These are phyloP conservation scores for Abelmoschus esculentus DNA, from an alignment of 345 rosid genomes.

Conservation along the genomic window DNA sequence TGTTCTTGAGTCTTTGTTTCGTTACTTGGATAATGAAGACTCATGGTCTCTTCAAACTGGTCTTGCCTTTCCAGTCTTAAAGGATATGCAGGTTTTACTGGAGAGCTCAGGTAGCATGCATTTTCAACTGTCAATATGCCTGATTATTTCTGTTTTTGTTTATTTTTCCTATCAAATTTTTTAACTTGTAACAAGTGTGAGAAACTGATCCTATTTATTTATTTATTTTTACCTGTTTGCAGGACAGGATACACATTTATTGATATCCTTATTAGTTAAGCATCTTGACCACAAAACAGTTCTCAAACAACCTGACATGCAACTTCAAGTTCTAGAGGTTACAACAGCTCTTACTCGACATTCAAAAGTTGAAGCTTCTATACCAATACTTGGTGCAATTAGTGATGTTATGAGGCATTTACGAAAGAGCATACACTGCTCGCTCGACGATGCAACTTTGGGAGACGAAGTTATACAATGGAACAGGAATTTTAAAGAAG, in stretches of 20 bases:
- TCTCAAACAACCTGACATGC: slow-evolving; percentile 68
- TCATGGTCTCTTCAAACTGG: slow-evolving; percentile 75
- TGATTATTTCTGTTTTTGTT: background rate
- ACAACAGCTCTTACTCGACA: slow-evolving; percentile 60
- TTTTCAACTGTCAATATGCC: slow-evolving; percentile 11
- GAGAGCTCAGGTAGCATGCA: slow-evolving; percentile 56
- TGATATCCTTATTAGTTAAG: slow-evolving; percentile 78
- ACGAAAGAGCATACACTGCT: slow-evolving; percentile 77
- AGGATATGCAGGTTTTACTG: slow-evolving; percentile 85
- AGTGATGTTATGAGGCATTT: slow-evolving; percentile 84
- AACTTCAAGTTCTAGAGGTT: slow-evolving; percentile 72
- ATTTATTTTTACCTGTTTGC: slow-evolving; percentile 18
- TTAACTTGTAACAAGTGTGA: background rate
- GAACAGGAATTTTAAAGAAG: slow-evolving; percentile 52
- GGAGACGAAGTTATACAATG: slow-evolving; percentile 50
- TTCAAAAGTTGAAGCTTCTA: slow-evolving; percentile 63
- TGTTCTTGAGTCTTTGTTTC: slow-evolving; percentile 84
- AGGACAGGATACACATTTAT: slow-evolving; percentile 84
- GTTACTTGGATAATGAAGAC: slow-evolving; percentile 63
- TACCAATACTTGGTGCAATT: slow-evolving; percentile 69
- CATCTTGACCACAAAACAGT: slow-evolving; percentile 94
- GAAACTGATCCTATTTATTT: slow-evolving; percentile 5
- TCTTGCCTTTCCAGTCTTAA: slow-evolving; percentile 68
- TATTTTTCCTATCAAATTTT: slow-evolving; percentile 1
- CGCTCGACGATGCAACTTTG: slow-evolving; percentile 60